These are phyloP conservation scores for Chaetomium olivaceum DNA, from an alignment of 2,329 filamentous ascomycete genomes.

Conservation along the genomic window DNA sequence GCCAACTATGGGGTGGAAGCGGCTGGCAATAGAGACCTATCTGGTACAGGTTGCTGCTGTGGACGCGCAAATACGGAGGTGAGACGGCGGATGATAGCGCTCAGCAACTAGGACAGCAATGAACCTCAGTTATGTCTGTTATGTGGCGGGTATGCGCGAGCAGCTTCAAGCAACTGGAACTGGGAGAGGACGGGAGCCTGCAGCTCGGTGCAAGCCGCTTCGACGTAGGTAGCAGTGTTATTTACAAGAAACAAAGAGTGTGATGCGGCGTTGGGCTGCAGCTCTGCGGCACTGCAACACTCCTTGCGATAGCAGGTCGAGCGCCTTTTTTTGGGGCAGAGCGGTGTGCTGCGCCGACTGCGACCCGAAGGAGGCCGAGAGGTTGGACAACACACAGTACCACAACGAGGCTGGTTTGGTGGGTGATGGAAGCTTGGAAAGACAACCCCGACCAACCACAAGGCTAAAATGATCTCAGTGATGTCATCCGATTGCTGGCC, in stretches of 20 bases:
- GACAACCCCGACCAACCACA: slow-evolving; percentile 26
- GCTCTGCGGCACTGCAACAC: slow-evolving; percentile 3
- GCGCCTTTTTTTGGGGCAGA: not conserved
- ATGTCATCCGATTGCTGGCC: slow-evolving; percentile 33
- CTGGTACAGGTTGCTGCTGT: not conserved
- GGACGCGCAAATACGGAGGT: too few species aligned
- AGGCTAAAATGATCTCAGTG: slow-evolving; percentile 15
- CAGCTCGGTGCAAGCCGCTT: slow-evolving; percentile 1
- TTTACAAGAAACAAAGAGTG: slow-evolving; percentile 1
- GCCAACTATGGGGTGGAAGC: not conserved
- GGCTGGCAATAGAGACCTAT: not conserved
- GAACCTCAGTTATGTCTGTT: not conserved
- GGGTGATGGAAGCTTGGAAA: slow-evolving; percentile 6
- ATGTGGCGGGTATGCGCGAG: not conserved
- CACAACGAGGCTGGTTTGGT: slow-evolving; percentile 8
- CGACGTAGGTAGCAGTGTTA: slow-evolving; percentile 8
- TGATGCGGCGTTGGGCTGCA: not conserved
- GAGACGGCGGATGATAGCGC: too few species aligned
- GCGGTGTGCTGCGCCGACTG: slow-evolving; percentile 10
- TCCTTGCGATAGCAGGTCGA: not conserved
- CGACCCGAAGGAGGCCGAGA: not conserved
- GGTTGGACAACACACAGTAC: slow-evolving; percentile 6
- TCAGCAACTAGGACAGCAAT: not conserved
- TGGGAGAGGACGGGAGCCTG: not conserved
- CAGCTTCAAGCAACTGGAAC: not conserved